Percentiles rank a stretch among this genome's conserved stretches.
Conservation (phyloP, 768 basidiomycete genomes). For the Fomitopsis serialis region DNA sequence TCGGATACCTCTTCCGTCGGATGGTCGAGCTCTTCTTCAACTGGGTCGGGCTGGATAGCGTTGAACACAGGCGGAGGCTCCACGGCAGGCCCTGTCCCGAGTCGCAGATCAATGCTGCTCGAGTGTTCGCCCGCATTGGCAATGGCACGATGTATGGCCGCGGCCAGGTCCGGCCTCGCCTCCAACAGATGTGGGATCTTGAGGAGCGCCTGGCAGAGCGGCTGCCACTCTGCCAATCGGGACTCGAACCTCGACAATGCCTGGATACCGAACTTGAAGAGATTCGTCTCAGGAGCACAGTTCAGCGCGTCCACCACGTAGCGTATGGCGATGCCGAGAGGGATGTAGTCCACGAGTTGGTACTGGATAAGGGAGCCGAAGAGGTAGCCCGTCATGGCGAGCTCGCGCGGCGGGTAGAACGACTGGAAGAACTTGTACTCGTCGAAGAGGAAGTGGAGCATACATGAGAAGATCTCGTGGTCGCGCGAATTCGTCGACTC, state of each 20-base stretch:
- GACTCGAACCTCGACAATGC: constrained; percentile 85
- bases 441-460: constrained; percentile 99
- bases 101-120: constrained; percentile 32
- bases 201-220: constrained; percentile 83
- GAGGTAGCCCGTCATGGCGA: constrained; percentile 92
- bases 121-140: constrained; percentile 42
- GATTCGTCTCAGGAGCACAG: constrained; percentile 84
- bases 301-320: constrained; percentile 93
- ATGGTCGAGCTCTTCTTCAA: constrained; percentile 54
- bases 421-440: constrained; percentile 99
- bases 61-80: constrained; percentile 62
- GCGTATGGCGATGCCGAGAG: constrained; percentile 93
- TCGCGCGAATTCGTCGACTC: constrained; percentile 77
- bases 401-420: constrained; percentile 89
- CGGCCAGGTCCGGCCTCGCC: constrained; percentile 74
- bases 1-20: constrained; percentile 90
- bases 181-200: constrained; percentile 85
- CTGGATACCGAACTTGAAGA: constrained; percentile 93
- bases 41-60: constrained; percentile 67
- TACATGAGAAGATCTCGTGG: constrained; percentile 98
- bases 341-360: constrained; percentile 88
- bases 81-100: constrained; percentile 30
- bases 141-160: constrained; percentile 66
- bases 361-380: constrained; percentile 96
- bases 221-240: constrained; percentile 87